phyloP scores from a whole-genome alignment of 2,329 filamentous ascomycete genomes.

The Emmonsia crescens region DNA sequence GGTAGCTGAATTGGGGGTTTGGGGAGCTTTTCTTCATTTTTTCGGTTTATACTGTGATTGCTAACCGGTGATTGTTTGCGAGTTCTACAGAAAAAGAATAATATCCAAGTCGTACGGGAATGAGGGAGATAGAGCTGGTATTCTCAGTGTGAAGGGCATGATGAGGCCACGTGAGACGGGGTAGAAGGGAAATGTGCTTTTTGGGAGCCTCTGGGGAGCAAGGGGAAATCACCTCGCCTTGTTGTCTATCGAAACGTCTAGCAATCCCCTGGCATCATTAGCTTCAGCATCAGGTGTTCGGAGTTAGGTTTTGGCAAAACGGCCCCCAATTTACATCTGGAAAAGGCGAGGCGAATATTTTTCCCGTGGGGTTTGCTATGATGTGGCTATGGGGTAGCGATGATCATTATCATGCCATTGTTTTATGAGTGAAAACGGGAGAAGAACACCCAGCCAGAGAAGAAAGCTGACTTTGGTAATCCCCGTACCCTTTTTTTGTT shows the following conservation, averaged over 20 bases:
- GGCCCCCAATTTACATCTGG: neutral
- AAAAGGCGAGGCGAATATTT: neutral
- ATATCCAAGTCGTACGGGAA: slow-evolving; percentile 31
- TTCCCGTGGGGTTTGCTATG: neutral
- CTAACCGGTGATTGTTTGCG: neutral
- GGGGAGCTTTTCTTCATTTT: neutral
- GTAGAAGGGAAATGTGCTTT: neutral
- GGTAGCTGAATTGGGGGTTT: neutral
- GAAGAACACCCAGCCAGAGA: neutral
- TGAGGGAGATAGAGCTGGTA: neutral
- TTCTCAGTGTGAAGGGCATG: neutral
- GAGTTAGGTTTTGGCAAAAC: neutral
- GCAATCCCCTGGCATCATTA: neutral
- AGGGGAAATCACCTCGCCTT: neutral
- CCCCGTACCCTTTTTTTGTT: neutral
- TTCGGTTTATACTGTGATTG: neutral
- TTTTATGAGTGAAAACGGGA: neutral
- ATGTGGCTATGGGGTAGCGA: neutral
- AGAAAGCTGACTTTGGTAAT: neutral
- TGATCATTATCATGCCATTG: neutral
- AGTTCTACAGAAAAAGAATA: slow-evolving; percentile 26
- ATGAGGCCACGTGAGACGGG: neutral
- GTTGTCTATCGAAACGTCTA: neutral
- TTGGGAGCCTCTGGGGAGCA: neutral
- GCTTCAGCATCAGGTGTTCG: neutral